Evolutionary conservation across 2,329 filamentous ascomycete genomes (phyloP).

Genomic region (Trichoderma atrobrunneum): DNA sequence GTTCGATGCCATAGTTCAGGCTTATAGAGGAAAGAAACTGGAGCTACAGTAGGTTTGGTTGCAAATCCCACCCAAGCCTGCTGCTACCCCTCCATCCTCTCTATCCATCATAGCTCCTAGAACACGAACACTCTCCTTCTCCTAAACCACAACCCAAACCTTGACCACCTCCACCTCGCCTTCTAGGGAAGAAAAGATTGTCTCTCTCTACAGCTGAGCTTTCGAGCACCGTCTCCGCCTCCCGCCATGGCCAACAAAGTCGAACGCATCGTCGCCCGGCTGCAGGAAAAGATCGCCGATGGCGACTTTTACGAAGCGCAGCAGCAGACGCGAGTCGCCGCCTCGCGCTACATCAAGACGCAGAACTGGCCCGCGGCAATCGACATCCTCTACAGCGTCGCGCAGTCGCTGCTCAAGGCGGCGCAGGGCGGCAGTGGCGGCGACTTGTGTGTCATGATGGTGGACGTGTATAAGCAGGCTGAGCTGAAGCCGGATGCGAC

Average conservation of each 20-base stretch:
- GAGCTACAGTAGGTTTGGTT: background rate
- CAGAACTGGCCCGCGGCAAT: conserved; percentile 81
- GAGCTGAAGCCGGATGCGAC: conserved; percentile 73
- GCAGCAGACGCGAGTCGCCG: conserved; percentile 94
- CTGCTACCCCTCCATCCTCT: conserved; percentile 12
- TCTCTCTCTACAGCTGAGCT: background rate
- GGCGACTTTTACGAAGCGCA: conserved; percentile 97
- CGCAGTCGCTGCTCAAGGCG: conserved; percentile 80
- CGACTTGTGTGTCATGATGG: conserved; percentile 80
- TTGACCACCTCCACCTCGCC: background rate
- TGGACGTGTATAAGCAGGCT: conserved; percentile 88
- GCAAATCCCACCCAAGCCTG: conserved; percentile 1
- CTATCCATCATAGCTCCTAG: conserved; percentile 6
- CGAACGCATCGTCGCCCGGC: conserved; percentile 55
- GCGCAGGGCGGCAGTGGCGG: conserved; percentile 93
- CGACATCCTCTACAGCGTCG: conserved; percentile 81
- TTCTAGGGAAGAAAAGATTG: background rate
- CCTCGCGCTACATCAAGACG: conserved; percentile 87
- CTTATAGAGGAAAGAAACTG: background rate
- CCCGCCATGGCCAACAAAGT: conserved; percentile 40
- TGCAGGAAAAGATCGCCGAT: conserved; percentile 84
- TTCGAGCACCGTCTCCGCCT: background rate
- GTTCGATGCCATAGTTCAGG: background rate
- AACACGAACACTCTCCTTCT: background rate
- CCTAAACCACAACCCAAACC: background rate